Conservation (phyloP, 2,329 filamentous ascomycete genomes). For the Capronia epimyces region DNA sequence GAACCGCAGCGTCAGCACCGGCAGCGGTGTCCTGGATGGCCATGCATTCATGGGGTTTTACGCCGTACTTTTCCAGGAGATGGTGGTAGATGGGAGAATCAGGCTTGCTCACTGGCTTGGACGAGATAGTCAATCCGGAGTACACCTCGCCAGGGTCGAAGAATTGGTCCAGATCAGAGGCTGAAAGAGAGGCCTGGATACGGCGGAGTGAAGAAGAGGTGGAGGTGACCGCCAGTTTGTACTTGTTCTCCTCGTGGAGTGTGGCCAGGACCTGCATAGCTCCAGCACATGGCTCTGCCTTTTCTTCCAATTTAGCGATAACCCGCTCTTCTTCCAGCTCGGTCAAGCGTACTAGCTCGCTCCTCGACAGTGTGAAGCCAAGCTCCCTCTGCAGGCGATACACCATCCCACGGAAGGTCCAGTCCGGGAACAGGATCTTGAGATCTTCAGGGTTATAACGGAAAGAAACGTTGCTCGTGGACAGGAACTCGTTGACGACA, state of each 20-base stretch:
- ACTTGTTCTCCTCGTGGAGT: slow-evolving; percentile 57
- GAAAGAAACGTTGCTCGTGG: slow-evolving; percentile 56
- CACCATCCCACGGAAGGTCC: slow-evolving; percentile 87
- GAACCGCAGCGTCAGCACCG: slow-evolving; percentile 69
- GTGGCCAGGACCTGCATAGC: slow-evolving; percentile 63
- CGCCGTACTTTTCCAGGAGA: slow-evolving; percentile 67
- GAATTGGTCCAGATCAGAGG: slow-evolving; percentile 73
- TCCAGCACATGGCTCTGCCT: slow-evolving; percentile 63
- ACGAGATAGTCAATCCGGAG: neutral
- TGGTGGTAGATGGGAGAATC: slow-evolving; percentile 54
- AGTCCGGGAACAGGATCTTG: slow-evolving; percentile 49
- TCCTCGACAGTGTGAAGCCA: slow-evolving; percentile 62
- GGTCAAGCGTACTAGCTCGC: slow-evolving; percentile 70
- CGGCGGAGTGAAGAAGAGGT: slow-evolving; percentile 67
- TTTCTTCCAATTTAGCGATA: slow-evolving; percentile 68
- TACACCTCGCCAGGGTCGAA: slow-evolving; percentile 59
- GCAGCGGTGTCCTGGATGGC: slow-evolving; percentile 87
- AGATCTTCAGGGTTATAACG: slow-evolving; percentile 74
- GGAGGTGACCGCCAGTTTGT: slow-evolving; percentile 73
- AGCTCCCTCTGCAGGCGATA: slow-evolving; percentile 67
- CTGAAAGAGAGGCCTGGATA: slow-evolving; percentile 70
- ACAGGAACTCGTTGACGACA: slow-evolving; percentile 79
- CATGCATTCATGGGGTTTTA: slow-evolving; percentile 65
- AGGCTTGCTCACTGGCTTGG: neutral
- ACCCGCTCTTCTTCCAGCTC: slow-evolving; percentile 74